Conservation (phyloP, 1,139 yeast species). For the Candida smagusa region DNA sequence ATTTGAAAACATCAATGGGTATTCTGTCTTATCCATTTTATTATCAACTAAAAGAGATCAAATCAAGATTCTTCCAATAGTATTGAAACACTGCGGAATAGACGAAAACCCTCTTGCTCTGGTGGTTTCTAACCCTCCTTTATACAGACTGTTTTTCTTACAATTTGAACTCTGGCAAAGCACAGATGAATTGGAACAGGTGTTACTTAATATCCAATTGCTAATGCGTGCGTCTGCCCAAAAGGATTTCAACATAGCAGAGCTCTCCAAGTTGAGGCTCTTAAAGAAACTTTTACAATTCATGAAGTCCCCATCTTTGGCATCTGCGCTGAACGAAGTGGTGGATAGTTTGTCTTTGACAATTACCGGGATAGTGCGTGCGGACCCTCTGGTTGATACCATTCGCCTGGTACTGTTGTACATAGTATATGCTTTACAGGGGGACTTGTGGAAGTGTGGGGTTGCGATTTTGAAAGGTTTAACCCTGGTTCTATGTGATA, state of each 20-base stretch:
- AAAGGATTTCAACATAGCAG: slow-evolving; percentile 45
- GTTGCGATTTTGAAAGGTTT: slow-evolving; percentile 25
- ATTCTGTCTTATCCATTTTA: slow-evolving; percentile 33
- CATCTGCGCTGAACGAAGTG: slow-evolving; percentile 3
- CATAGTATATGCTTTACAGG: slow-evolving; percentile 35
- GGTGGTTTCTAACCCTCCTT: slow-evolving; percentile 24
- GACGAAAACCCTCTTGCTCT: slow-evolving; percentile 1
- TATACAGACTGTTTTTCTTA: slow-evolving; percentile 29
- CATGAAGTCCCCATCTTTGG: slow-evolving; percentile 30
- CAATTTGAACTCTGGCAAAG: slow-evolving; percentile 36
- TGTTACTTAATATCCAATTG: slow-evolving; percentile 55
- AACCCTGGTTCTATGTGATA: slow-evolving; percentile 31
- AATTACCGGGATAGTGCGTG: slow-evolving; percentile 20
- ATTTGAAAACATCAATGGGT: slow-evolving; percentile 43
- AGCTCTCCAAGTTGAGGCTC: slow-evolving; percentile 52
- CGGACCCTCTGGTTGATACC: slow-evolving; percentile 39
- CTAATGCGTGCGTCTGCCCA: slow-evolving; percentile 52
- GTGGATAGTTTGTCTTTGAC: slow-evolving; percentile 11
- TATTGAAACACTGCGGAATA: slow-evolving; percentile 23
- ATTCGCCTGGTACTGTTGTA: slow-evolving; percentile 34
- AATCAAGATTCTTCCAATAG: slow-evolving; percentile 19
- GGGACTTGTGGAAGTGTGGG: slow-evolving; percentile 23
- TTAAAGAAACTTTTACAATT: slow-evolving; percentile 53
- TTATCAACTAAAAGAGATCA: slow-evolving; percentile 27
- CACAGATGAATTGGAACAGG: slow-evolving; percentile 43